Evolutionary conservation across 495 filamentous ascomycete species (phyloP), one percentile per base, ranked within the genome.

Genomic region (Hypoxylon lienhwacheense): DNA sequence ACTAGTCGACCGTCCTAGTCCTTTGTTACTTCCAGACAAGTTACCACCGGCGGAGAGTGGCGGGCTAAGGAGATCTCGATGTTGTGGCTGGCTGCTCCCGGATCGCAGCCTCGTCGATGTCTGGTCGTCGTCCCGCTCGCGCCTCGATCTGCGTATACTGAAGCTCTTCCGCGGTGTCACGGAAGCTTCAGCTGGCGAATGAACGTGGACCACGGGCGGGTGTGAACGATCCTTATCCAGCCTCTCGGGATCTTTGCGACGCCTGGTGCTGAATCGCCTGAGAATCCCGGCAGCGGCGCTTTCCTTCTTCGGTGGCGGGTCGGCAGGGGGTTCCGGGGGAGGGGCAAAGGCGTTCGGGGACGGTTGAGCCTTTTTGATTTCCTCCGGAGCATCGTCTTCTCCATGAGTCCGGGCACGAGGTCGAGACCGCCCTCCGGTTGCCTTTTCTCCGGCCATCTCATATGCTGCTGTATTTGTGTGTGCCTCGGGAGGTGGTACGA

Each of bases 351-450:
- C 35, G 26, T 50, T 77, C 64, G 45, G 79, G 67, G 61, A 87
- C 58, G 66, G 62, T 7, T 90, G 84, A 12, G 87, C 70, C 62
- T 85, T 86, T 70, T 90, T 89, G 70, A 89, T 73, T 2, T 78
- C 80, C 40, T 93, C 88, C 2, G 83, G 75, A 11, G 91, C 80
- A 25, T 99, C 95, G 55, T 97, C 93, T 69, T 97, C 93, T 32
- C 93, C 95, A 65, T 97, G 95, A 0, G 93, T 97, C 47, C 95
- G 76, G 21, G 93, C 91, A 33, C 93, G 81, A 7, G 90, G 90
- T 39, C 93, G 80, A 19, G 88, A 85, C 24, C 93, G 79, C 49
- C 87, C 84, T 19, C 88, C 86, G 3, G 85, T 86, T 44, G 88
- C 78, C 52, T 81, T 85, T 66, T 95, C 90, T 15, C 91, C 91